phyloP scores from a whole-genome alignment of 208 protist species.

The Leishmania turanica region DNA sequence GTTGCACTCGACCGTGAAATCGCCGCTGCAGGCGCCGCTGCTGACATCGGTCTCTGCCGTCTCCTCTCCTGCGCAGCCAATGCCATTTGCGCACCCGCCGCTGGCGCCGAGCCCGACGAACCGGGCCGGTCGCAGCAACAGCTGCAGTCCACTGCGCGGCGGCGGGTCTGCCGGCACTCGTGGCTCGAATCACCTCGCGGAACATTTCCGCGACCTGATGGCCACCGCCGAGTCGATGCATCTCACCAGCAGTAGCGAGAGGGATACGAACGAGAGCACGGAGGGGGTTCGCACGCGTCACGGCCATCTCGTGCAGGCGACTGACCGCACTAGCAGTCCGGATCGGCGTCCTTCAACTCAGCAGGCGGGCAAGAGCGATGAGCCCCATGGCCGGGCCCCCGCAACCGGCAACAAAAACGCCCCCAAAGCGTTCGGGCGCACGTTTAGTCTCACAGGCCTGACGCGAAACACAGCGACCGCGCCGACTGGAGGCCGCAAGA shows the following conservation, averaged over 20 bases:
- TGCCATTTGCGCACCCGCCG: constrained; percentile 20
- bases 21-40: constrained; percentile 15
- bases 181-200: constrained; percentile 22
- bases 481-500: neutral
- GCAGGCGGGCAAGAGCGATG: neutral
- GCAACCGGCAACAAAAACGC: too few species aligned
- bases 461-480: neutral
- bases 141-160: constrained; percentile 21
- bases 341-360: neutral
- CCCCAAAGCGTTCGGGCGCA: constrained; percentile 21
- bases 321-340: neutral
- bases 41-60: neutral
- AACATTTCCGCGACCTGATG: constrained; percentile 39
- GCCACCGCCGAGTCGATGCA: constrained; percentile 34
- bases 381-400: neutral
- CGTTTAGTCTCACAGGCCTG: constrained; percentile 20
- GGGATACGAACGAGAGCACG: neutral
- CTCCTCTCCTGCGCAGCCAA: neutral
- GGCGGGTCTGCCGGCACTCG: constrained; percentile 7
- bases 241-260: constrained; percentile 13
- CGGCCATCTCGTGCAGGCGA: neutral
- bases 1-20: constrained; percentile 23
- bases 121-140: constrained; percentile 13
- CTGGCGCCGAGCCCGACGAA: constrained; percentile 25
- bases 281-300: constrained; percentile 10